phyloP scores from a whole-genome alignment of 106 monocot species.

The Dendrobium catenatum region DNA sequence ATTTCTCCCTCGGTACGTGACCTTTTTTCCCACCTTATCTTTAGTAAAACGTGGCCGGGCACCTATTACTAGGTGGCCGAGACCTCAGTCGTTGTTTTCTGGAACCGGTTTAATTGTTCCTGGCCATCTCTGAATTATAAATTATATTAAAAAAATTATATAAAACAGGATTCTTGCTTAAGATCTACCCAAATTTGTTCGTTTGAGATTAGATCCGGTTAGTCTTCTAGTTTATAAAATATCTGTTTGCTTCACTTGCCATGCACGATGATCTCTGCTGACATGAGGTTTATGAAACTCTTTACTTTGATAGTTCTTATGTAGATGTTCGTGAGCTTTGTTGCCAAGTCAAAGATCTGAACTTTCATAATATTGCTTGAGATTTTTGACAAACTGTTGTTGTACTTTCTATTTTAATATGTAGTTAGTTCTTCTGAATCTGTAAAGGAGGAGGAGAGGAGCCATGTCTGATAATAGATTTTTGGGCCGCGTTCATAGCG shows the following conservation, averaged over 20 bases:
- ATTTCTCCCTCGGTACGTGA: background rate
- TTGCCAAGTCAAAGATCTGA: slow-evolving; percentile 1
- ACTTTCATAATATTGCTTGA: background rate
- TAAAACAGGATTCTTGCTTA: background rate
- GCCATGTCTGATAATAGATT: slow-evolving; percentile 24
- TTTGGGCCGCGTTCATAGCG: slow-evolving; percentile 41
- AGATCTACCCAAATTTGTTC: background rate
- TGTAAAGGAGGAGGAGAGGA: slow-evolving; percentile 17
- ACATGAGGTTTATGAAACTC: background rate
- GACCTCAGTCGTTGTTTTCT: background rate
- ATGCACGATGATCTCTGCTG: background rate
- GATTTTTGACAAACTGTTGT: background rate
- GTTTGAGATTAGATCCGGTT: background rate
- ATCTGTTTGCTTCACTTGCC: background rate
- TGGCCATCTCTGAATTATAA: background rate
- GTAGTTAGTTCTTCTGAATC: background rate
- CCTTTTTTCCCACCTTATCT: background rate
- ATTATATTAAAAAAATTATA: no score
- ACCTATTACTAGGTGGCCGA: no score
- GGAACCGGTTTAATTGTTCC: background rate
- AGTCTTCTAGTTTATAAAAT: background rate
- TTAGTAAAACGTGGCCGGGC: background rate
- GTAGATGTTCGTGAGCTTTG: background rate
- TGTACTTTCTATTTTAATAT: background rate
- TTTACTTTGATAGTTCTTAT: background rate